Conservation (phyloP, 768 basidiomycete species). For the Jaapia argillacea region DNA sequence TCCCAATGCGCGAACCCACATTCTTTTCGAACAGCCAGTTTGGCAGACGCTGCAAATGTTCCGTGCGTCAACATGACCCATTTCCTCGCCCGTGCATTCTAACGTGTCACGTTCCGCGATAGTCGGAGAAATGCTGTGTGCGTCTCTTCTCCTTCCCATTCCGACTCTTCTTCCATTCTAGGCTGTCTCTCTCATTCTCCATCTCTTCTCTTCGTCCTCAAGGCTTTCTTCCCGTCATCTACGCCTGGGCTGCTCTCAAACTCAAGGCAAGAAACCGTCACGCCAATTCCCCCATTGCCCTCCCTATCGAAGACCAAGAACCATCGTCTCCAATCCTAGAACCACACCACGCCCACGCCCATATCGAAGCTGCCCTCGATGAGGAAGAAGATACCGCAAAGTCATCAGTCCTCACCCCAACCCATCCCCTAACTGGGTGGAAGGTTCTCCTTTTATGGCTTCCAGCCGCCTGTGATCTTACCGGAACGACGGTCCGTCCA, state of each 20-base stretch:
- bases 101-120: constrained; percentile 25
- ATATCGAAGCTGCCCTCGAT: constrained; percentile 16
- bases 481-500: constrained; percentile 73
- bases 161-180: constrained; percentile 5
- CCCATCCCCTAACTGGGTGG: constrained; percentile 52
- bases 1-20: constrained; percentile 44
- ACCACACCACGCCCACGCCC: constrained; percentile 11
- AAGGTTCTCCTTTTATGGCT: constrained; percentile 75
- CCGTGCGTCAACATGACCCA: constrained; percentile 32
- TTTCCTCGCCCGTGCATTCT: constrained; percentile 5
- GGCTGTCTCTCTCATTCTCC: constrained; percentile 3
- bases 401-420: constrained; percentile 13
- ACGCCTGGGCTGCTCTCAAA: constrained; percentile 48
- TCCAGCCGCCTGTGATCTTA: constrained; percentile 83
- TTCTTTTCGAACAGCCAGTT: constrained; percentile 90
- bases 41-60: constrained; percentile 92
- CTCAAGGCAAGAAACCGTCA: too few relatives aligned
- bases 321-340: too few relatives aligned
- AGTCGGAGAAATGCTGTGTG: constrained; percentile 95
- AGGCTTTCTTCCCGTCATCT: constrained; percentile 84
- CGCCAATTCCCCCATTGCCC: too few relatives aligned
- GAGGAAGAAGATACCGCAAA: constrained; percentile 20
- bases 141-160: constrained; percentile 25
- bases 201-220: constrained; percentile 12
- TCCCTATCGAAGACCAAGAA: too few relatives aligned